These are phyloP conservation scores for Galerina marginata DNA, from an alignment of 768 basidiomycete genomes.

Conservation along the genomic window DNA sequence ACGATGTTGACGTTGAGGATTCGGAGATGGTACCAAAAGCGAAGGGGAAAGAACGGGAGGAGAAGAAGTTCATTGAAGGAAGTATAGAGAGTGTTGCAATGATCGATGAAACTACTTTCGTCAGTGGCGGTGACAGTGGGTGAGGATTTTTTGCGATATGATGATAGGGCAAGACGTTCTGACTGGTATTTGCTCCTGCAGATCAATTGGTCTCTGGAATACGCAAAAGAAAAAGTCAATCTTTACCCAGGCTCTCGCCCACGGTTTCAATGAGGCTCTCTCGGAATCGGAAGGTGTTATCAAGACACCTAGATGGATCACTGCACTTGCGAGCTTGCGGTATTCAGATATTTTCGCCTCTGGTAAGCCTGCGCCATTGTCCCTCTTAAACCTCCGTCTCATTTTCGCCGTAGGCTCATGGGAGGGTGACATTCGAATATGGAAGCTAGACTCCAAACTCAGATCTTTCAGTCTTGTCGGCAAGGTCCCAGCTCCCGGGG, in stretches of 20 bases:
- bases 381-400: background rate
- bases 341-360: constrained; percentile 94
- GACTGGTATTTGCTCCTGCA: constrained; percentile 31
- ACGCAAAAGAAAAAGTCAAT: constrained; percentile 95
- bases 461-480: constrained; percentile 76
- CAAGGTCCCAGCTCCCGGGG: constrained; percentile 70
- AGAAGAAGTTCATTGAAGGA: constrained; percentile 78
- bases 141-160: constrained; percentile 43
- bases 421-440: constrained; percentile 89
- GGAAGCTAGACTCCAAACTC: constrained; percentile 84
- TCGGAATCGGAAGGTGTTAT: constrained; percentile 80
- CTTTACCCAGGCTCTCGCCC: constrained; percentile 84
- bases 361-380: constrained; percentile 52
- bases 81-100: constrained; percentile 92
- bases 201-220: constrained; percentile 92
- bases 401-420: constrained; percentile 75
- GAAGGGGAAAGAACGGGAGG: constrained; percentile 41
- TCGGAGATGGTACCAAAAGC: constrained; percentile 27
- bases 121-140: constrained; percentile 97
- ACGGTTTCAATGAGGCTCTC: constrained; percentile 77
- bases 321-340: constrained; percentile 76
- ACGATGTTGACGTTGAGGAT: constrained; percentile 37
- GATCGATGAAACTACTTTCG: constrained; percentile 92
- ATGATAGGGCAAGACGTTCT: background rate
- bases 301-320: constrained; percentile 89